A percentile compares a stretch with the other conserved stretches of the same genome.
Evolutionary conservation across 306 rosid genomes (phyloP).

Genomic region (Citrullus colocynthis): DNA sequence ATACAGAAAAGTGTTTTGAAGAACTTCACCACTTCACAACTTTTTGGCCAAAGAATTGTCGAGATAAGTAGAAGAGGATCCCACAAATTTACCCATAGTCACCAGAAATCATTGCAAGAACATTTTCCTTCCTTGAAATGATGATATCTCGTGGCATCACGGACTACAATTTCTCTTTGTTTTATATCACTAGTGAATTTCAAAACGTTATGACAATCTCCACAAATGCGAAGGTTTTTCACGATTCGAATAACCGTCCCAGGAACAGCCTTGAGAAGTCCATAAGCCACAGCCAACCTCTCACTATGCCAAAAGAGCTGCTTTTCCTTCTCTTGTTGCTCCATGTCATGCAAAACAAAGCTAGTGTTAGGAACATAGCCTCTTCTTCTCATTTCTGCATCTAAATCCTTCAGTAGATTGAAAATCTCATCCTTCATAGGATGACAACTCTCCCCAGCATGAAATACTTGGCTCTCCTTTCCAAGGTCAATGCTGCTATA

Average conservation of each 20-base stretch:
- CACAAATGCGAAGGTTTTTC: slow-evolving; percentile 79
- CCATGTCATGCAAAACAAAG: slow-evolving; percentile 75
- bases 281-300: slow-evolving; percentile 72
- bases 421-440: slow-evolving; percentile 55
- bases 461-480: slow-evolving; percentile 58
- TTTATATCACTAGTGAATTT: slow-evolving; percentile 56
- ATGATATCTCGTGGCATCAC: slow-evolving; percentile 75
- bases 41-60: not conserved
- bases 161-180: slow-evolving; percentile 56
- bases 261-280: slow-evolving; percentile 56
- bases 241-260: slow-evolving; percentile 59
- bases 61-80: not conserved
- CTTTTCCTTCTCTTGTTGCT: slow-evolving; percentile 67
- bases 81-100: slow-evolving; percentile 8
- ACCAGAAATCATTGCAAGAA: slow-evolving; percentile 87
- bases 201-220: slow-evolving; percentile 75
- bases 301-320: slow-evolving; percentile 88
- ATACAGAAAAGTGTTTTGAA: no score
- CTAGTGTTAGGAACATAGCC: slow-evolving; percentile 80
- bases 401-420: slow-evolving; percentile 42
- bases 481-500: slow-evolving; percentile 65
- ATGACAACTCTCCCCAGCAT: slow-evolving; percentile 68
- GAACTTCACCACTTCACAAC: no score
- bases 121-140: slow-evolving; percentile 63
- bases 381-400: slow-evolving; percentile 57